phyloP scores from a whole-genome alignment of 345 rosid species.

The Syzygium aqueum region DNA sequence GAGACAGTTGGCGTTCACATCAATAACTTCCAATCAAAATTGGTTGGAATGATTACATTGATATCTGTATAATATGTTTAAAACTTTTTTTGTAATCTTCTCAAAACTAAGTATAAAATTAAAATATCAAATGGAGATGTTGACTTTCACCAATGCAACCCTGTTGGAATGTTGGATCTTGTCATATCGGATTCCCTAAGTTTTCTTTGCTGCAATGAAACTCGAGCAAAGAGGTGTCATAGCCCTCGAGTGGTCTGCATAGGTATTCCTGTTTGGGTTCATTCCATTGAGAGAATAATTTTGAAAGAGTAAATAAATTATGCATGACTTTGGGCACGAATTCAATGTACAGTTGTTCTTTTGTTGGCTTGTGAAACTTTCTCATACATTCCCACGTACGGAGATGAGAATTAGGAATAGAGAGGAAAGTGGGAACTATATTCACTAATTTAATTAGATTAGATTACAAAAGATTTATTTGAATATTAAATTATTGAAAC shows the following conservation, averaged over 20 bases:
- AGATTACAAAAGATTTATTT: not conserved
- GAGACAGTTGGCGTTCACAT: fast-evolving
- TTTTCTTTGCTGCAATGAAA: not conserved
- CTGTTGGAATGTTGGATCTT: no score
- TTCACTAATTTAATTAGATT: not conserved
- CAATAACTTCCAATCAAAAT: fast-evolving
- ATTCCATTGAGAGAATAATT: no score
- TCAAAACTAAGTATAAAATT: not conserved
- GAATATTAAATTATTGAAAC: not conserved
- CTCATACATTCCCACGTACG: not conserved
- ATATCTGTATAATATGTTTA: fast-evolving
- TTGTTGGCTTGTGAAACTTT: not conserved
- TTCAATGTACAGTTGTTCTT: no score
- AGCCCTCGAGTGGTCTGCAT: not conserved
- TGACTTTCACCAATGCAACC: no score
- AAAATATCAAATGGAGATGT: not conserved
- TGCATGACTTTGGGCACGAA: no score
- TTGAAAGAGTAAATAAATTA: no score
- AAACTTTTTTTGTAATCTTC: not conserved
- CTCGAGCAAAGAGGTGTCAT: no score
- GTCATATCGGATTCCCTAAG: not conserved
- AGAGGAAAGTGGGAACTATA: not conserved
- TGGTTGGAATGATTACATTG: fast-evolving
- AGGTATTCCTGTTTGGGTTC: no score
- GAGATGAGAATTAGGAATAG: not conserved